These are phyloP conservation scores for Venturia asperata DNA, from an alignment of 2,329 filamentous ascomycete species.

Conservation along the genomic window DNA sequence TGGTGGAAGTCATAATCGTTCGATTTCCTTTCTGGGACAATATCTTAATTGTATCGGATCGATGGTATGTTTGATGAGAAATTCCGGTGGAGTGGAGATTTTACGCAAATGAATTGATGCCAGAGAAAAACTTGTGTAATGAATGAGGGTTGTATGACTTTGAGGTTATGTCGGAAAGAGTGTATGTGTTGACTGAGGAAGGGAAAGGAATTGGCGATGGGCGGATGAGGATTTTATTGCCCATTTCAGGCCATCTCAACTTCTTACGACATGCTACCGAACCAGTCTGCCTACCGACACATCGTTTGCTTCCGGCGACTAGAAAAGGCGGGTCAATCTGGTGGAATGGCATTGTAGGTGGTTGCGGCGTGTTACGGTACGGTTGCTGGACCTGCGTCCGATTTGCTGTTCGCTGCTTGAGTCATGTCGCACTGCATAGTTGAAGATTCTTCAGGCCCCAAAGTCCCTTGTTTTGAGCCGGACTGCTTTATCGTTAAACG, in stretches of 20 bases:
- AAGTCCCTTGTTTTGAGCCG: background rate
- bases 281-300: background rate
- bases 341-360: background rate
- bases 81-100: slow-evolving; percentile 2
- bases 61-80: slow-evolving; percentile 4
- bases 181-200: slow-evolving; percentile 6
- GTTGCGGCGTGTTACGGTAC: background rate
- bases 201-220: too few species aligned
- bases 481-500: background rate
- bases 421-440: slow-evolving; percentile 6
- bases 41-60: background rate
- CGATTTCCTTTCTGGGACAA: background rate
- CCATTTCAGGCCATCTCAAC: background rate
- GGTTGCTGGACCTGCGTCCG: background rate
- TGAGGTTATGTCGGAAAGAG: slow-evolving; percentile 2
- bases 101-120: background rate
- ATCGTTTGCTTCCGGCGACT: background rate
- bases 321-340: background rate
- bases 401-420: background rate
- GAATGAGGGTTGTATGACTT: background rate
- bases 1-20: background rate
- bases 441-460: background rate
- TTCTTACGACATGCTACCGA: background rate
- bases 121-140: background rate
- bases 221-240: slow-evolving; percentile 4